Conservation (phyloP, 768 basidiomycete species). For the Trametes cinnabarina region DNA sequence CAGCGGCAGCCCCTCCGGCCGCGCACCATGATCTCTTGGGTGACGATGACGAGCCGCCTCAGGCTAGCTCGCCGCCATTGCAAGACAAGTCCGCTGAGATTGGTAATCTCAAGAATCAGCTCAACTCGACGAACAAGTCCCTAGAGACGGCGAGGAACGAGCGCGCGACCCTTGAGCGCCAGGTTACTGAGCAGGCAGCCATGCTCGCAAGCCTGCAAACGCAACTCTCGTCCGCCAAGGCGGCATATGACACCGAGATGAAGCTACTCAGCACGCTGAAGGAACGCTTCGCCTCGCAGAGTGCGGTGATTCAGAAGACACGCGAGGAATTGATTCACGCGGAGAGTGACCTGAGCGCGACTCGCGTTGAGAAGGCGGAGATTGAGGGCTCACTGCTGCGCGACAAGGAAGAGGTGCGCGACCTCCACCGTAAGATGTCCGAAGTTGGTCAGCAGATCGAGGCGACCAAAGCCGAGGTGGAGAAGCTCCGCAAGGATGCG, state of each 20-base stretch:
- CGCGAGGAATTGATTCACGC: constrained; percentile 80
- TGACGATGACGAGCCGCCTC: constrained; percentile 61
- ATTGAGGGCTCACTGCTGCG: constrained; percentile 81
- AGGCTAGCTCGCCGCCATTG: constrained; percentile 47
- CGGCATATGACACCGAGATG: constrained; percentile 83
- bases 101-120: constrained; percentile 82
- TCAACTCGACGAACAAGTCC: constrained; percentile 74
- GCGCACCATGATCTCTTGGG: constrained; percentile 59
- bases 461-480: constrained; percentile 66
- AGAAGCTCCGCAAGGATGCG: constrained; percentile 89
- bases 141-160: constrained; percentile 65
- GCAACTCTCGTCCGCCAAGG: constrained; percentile 80
- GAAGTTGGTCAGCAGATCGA: constrained; percentile 76
- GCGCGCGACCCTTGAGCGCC: constrained; percentile 61
- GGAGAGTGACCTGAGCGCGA: constrained; percentile 88
- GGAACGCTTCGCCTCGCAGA: constrained; percentile 67
- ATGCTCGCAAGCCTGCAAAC: constrained; percentile 80
- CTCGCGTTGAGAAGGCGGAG: constrained; percentile 88
- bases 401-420: constrained; percentile 93
- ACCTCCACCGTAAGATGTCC: constrained; percentile 79
- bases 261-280: constrained; percentile 63
- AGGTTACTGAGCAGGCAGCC: constrained; percentile 62
- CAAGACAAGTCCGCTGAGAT: constrained; percentile 83
- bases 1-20: constrained; percentile 7
- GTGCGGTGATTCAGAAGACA: constrained; percentile 65